Conservation (phyloP, 805 yeast species). For the Metschnikowia kofuensis region DNA sequence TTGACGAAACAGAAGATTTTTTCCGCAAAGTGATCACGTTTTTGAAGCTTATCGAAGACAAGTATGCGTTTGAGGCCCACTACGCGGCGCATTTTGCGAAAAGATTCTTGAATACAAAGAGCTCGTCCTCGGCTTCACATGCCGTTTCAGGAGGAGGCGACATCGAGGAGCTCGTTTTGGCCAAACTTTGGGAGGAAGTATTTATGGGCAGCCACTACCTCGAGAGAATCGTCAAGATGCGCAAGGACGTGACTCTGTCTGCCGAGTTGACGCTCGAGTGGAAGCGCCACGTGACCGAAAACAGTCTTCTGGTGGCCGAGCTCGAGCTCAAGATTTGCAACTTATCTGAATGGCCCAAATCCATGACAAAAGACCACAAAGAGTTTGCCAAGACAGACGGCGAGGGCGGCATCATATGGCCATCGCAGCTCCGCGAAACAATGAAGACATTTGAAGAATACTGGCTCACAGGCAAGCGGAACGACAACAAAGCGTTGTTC, state of each 20-base stretch:
- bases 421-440: conserved; percentile 34
- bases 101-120: conserved; percentile 50
- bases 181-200: conserved; percentile 67
- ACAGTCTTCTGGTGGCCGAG: conserved; percentile 23
- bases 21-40: conserved; percentile 58
- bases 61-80: conserved; percentile 80
- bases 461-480: conserved; percentile 39
- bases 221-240: conserved; percentile 81
- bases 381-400: conserved; percentile 23
- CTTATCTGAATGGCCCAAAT: conserved; percentile 44
- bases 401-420: conserved; percentile 35
- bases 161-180: conserved; percentile 65
- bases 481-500: conserved; percentile 39
- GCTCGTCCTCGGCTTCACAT: conserved; percentile 5
- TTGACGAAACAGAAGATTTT: conserved; percentile 32
- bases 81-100: conserved; percentile 86
- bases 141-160: conserved; percentile 32
- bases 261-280: conserved; percentile 38
- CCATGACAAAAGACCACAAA: conserved; percentile 44
- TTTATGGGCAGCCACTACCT: conserved; percentile 67
- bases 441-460: conserved; percentile 39
- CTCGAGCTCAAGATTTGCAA: conserved; percentile 43
- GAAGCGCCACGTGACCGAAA: conserved; percentile 23
- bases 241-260: conserved; percentile 64
- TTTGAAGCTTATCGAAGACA: conserved; percentile 70